phyloP scores from a whole-genome alignment of 768 basidiomycete genomes.

The Gloeostereum incarnatum region DNA sequence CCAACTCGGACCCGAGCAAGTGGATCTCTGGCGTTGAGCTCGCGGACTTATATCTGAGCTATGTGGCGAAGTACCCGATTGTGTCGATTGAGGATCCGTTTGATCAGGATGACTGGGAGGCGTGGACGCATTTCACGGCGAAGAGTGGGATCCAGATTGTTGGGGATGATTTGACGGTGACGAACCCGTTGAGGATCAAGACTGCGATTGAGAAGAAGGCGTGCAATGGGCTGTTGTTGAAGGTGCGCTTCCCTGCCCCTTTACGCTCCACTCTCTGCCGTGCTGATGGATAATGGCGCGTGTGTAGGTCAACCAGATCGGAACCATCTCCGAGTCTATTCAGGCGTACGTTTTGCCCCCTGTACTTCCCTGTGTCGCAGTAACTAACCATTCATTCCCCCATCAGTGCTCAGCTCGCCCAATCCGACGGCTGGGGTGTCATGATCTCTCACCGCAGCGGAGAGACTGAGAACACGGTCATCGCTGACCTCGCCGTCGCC shows the following conservation, averaged over 20 bases:
- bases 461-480: constrained; percentile 96
- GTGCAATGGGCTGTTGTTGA: constrained; percentile 96
- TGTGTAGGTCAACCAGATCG: constrained; percentile 89
- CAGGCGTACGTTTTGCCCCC: constrained; percentile 68
- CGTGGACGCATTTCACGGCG: constrained; percentile 88
- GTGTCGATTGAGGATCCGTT: constrained; percentile 97
- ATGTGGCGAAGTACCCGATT: constrained; percentile 92
- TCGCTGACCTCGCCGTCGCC: constrained; percentile 92
- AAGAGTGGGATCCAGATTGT: constrained; percentile 81
- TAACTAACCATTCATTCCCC: constrained; percentile 3
- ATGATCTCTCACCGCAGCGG: constrained; percentile 99
- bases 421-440: constrained; percentile 96
- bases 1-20: constrained; percentile 95
- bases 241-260: constrained; percentile 31
- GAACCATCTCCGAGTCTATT: constrained; percentile 97
- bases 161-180: constrained; percentile 96
- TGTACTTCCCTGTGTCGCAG: not conserved
- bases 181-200: constrained; percentile 95
- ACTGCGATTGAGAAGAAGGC: constrained; percentile 99
- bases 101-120: constrained; percentile 99
- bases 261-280: not conserved
- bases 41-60: constrained; percentile 82
- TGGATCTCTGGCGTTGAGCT: constrained; percentile 92
- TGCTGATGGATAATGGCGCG: constrained; percentile 3
- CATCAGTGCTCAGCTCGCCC: constrained; percentile 83